Percentiles rank a stretch among this genome's conserved stretches.
phyloP scores from a whole-genome alignment of 768 basidiomycete species.

The Trametes meyenii region DNA sequence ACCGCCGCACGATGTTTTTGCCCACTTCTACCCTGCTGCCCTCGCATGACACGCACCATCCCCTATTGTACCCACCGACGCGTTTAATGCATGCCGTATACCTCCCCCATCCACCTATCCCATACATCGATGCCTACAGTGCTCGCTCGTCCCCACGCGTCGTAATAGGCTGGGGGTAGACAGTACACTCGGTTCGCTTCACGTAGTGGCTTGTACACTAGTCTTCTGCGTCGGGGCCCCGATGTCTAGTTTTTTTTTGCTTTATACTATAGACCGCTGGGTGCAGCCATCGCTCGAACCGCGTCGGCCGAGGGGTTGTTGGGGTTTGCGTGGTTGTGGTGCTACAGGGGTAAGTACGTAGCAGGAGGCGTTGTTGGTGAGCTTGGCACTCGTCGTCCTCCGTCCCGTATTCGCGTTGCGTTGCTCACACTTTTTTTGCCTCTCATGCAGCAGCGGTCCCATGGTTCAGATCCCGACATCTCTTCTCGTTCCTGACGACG shows the following conservation, averaged over 20 bases:
- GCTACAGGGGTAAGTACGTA: too few species aligned
- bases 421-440: too few species aligned
- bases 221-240: conserved; percentile 11
- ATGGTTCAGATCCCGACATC: not conserved
- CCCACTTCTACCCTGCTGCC: not conserved
- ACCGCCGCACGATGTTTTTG: conserved; percentile 1
- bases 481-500: not conserved
- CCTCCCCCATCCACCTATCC: not conserved
- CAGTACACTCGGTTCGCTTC: not conserved
- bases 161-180: not conserved
- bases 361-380: too few species aligned
- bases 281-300: not conserved
- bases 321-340: too few species aligned
- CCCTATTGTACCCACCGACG: conserved; percentile 20
- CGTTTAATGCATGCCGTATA: conserved; percentile 24
- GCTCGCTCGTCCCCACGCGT: not conserved
- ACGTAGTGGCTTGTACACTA: conserved; percentile 12
- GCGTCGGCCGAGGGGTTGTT: not conserved
- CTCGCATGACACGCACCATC: not conserved
- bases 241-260: conserved; percentile 6
- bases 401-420: too few species aligned
- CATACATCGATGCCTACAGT: not conserved
- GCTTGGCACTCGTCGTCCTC: too few species aligned
- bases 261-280: not conserved
- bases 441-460: too few species aligned